Evolutionary conservation across 139 green algal species (phyloP).

Genomic region (Mychonastes homosphaera): DNA sequence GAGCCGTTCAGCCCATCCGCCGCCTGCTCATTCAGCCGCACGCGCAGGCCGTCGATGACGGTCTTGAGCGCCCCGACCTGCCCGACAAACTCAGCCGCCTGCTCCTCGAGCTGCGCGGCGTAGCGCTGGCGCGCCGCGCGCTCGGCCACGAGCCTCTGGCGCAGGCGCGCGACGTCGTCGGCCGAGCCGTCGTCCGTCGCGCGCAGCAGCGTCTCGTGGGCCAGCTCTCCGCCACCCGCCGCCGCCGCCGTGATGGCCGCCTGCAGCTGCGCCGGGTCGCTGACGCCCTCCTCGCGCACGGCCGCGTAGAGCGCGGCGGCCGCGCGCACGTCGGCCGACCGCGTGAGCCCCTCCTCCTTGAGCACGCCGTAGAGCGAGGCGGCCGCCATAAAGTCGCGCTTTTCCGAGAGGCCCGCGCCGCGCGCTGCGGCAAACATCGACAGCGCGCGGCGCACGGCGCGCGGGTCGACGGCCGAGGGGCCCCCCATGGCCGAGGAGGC

Average conservation of each 20-base stretch:
- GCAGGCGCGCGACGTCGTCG: conserved; percentile 4
- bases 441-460: conserved; percentile 3
- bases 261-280: conserved; percentile 9
- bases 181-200: neutral
- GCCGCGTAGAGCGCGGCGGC: too few relatives aligned
- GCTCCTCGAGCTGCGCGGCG: conserved; percentile 37
- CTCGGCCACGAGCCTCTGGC: conserved; percentile 10
- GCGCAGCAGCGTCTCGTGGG: neutral
- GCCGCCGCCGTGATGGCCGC: conserved; percentile 1
- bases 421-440: conserved; percentile 14
- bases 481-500: too few relatives aligned
- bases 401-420: conserved; percentile 8
- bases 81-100: conserved; percentile 31
- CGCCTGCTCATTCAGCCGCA: neutral
- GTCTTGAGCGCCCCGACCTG: conserved; percentile 32
- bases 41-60: conserved; percentile 25
- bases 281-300: conserved; percentile 12
- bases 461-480: conserved; percentile 5
- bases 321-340: too few relatives aligned
- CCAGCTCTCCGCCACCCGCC: neutral
- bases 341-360: too few relatives aligned
- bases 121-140: conserved; percentile 20
- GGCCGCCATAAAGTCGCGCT: conserved; percentile 19
- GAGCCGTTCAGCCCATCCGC: neutral
- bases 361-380: conserved; percentile 15